Conservation (phyloP, 208 protist genomes). For the Leishmania mexicana region DNA sequence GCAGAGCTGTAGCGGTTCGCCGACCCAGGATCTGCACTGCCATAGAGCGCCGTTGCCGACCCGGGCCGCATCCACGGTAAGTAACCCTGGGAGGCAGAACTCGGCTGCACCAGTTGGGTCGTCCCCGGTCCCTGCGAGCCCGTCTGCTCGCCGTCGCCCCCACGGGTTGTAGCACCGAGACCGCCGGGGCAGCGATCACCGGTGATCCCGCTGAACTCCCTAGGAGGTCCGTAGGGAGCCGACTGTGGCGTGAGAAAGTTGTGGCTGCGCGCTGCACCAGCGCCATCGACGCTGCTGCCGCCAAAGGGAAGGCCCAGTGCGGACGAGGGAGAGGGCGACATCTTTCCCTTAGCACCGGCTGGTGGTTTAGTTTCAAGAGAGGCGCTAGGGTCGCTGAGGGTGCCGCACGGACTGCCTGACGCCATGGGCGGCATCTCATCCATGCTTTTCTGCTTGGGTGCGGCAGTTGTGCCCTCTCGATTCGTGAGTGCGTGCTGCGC, state of each 20-base stretch:
- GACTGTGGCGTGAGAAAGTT: neutral
- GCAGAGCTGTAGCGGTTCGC: conserved; percentile 15
- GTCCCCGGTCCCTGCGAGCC: neutral
- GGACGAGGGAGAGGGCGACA: neutral
- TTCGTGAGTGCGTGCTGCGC: neutral
- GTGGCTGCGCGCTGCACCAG: neutral
- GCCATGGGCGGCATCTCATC: neutral
- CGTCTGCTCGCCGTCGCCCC: neutral
- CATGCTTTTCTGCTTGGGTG: neutral
- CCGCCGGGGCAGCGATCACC: neutral
- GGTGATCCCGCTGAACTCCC: neutral
- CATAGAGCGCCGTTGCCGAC: no score
- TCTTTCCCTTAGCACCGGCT: neutral
- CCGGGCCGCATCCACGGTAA: neutral
- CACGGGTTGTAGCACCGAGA: neutral
- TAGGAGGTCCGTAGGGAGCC: neutral
- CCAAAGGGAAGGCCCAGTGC: neutral
- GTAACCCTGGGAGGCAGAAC: neutral
- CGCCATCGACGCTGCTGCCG: neutral
- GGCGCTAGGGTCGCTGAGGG: neutral
- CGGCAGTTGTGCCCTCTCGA: neutral
- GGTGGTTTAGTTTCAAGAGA: neutral
- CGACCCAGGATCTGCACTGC: neutral
- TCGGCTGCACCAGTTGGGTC: neutral
- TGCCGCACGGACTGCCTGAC: neutral